Conservation (phyloP, 73 alveolate genomes). For the Tetrahymena borealis region DNA sequence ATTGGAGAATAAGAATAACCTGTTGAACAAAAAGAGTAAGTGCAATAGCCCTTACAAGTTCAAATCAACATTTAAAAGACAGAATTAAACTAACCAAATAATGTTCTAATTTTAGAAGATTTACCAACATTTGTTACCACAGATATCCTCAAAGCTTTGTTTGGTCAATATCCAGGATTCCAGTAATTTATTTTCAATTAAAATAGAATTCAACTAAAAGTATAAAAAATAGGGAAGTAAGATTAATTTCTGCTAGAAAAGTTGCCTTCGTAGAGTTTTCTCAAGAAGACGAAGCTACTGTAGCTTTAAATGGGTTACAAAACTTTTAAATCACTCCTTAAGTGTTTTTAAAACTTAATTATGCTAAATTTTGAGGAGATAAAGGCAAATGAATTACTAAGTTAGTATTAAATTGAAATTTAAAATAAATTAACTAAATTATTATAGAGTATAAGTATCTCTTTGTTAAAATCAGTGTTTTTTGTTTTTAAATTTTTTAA, state of each 20-base stretch:
- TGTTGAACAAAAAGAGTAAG: not conserved
- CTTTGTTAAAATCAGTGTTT: no score
- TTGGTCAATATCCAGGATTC: not conserved
- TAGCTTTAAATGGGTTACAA: not conserved
- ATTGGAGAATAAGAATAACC: not conserved
- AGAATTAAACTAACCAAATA: not conserved
- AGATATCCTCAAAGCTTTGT: not conserved
- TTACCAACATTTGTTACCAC: not conserved
- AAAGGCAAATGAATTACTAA: no score
- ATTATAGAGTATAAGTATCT: no score
- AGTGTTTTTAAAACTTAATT: not conserved
- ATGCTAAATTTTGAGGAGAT: not conserved
- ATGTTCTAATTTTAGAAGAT: not conserved
- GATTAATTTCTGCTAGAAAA: not conserved
- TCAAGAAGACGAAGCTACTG: not conserved
- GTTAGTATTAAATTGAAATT: no score
- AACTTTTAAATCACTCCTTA: not conserved
- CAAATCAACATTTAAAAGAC: not conserved
- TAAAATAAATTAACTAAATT: no score
- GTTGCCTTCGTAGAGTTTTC: not conserved
- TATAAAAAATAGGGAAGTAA: not conserved
- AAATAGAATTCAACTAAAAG: not conserved
- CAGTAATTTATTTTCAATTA: not conserved
- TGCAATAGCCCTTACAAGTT: not conserved
- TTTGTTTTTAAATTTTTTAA: no score